A percentile compares a stretch with the other conserved stretches of the same genome.
phyloP scores from a whole-genome alignment of 2,329 filamentous ascomycete genomes.

The Epicoccum sorghinum region DNA sequence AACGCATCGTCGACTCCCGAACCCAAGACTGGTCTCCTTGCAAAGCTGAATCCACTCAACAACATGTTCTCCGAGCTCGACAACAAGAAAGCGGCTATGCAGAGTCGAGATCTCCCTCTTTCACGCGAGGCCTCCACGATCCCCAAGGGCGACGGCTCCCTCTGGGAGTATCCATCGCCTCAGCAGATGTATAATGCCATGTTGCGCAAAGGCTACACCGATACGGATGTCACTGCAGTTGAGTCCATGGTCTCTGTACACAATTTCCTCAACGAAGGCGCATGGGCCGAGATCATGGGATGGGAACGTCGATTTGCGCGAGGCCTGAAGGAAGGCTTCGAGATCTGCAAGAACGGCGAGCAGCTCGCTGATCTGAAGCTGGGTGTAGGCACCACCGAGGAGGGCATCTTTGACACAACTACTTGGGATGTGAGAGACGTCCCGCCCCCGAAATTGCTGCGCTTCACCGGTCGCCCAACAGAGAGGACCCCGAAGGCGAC shows the following conservation, averaged over 20 bases:
- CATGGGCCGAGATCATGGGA: slow-evolving; percentile 91
- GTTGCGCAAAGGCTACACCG: slow-evolving; percentile 91
- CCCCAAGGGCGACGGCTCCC: slow-evolving; percentile 77
- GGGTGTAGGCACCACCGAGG: slow-evolving; percentile 25
- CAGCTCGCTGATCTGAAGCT: slow-evolving; percentile 66
- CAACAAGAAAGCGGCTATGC: slow-evolving; percentile 75
- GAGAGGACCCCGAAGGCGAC: slow-evolving; percentile 92
- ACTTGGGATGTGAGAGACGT: slow-evolving; percentile 45
- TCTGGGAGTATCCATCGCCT: slow-evolving; percentile 97
- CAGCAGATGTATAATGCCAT: slow-evolving; percentile 99
- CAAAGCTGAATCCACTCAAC: slow-evolving; percentile 81
- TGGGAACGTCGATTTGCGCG: slow-evolving; percentile 88
- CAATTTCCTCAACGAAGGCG: slow-evolving; percentile 97
- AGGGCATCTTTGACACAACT: slow-evolving; percentile 42
- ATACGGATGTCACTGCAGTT: slow-evolving; percentile 90
- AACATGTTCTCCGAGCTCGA: slow-evolving; percentile 93
- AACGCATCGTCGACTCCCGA: slow-evolving; percentile 31
- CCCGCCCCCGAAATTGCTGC: slow-evolving; percentile 72
- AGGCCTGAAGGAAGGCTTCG: slow-evolving; percentile 75
- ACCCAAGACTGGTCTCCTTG: slow-evolving; percentile 59
- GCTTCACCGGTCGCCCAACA: slow-evolving; percentile 87
- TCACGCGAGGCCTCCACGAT: slow-evolving; percentile 87
- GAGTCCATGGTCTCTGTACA: slow-evolving; percentile 97
- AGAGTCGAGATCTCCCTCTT: slow-evolving; percentile 76
- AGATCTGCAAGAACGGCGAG: slow-evolving; percentile 75